Percentiles rank a stretch among this genome's conserved stretches.
Conservation (phyloP, 2,329 filamentous ascomycete genomes). For the Stachybotrys chartarum region DNA sequence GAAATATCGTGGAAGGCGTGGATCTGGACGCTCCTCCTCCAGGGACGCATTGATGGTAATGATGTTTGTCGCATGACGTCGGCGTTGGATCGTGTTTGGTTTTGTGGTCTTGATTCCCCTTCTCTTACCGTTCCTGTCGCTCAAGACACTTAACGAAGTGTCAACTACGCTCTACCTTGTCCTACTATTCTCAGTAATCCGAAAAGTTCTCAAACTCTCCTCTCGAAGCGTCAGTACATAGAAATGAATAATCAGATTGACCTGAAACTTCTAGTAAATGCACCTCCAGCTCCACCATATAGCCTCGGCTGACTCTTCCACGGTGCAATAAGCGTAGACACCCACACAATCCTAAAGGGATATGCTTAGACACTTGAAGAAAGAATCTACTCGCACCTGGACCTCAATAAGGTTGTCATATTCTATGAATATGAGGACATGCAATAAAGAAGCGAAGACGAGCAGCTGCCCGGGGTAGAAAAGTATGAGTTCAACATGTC, state of each 20-base stretch:
- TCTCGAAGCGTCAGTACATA: background rate
- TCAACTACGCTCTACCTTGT: background rate
- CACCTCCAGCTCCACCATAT: no score
- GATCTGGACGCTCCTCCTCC: conserved; percentile 48
- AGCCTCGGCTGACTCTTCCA: no score
- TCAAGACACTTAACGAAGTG: background rate
- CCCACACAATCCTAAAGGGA: no score
- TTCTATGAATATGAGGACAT: no score
- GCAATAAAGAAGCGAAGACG: no score
- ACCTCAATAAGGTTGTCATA: no score
- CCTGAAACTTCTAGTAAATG: background rate
- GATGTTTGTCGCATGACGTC: background rate
- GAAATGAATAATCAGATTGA: background rate
- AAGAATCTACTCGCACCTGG: no score
- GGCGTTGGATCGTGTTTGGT: conserved; percentile 5
- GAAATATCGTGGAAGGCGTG: conserved; percentile 40
- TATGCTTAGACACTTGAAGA: no score
- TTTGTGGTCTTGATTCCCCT: background rate
- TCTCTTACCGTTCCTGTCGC: background rate
- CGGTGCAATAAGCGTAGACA: no score
- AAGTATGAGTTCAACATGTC: no score
- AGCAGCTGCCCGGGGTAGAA: no score
- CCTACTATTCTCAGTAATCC: background rate
- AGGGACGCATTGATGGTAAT: conserved; percentile 20
- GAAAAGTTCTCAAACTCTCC: background rate